These are phyloP conservation scores for Helichrysum umbraculigerum DNA, from an alignment of 129 eudicot species.

Conservation along the genomic window DNA sequence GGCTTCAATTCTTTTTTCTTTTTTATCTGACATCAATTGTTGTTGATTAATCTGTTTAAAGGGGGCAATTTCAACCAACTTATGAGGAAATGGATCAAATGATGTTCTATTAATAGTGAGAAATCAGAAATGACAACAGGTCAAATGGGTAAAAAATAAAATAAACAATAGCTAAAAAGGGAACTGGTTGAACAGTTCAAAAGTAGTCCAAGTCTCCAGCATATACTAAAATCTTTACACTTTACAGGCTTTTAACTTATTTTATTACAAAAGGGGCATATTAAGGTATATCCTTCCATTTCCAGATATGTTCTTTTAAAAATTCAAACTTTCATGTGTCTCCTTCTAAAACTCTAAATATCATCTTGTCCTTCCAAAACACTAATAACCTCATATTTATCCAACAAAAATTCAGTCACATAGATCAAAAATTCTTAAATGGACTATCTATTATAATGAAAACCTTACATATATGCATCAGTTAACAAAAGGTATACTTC, in stretches of 20 bases:
- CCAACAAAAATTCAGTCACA: too few relatives aligned
- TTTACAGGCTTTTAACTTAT: not conserved
- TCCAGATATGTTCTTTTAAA: not conserved
- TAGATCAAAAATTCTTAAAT: too few relatives aligned
- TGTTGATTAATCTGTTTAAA: not conserved
- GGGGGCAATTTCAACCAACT: not conserved
- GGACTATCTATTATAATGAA: too few relatives aligned
- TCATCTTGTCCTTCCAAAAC: too few relatives aligned
- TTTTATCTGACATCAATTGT: not conserved
- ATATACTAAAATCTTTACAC: not conserved
- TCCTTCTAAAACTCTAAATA: too few relatives aligned
- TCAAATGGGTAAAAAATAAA: not conserved
- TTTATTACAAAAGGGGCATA: slow-evolving; percentile 4
- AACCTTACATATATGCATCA: too few relatives aligned
- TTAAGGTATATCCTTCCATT: not conserved
- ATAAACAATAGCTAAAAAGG: not conserved
- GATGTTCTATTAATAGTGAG: not conserved
- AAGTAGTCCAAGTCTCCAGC: not conserved
- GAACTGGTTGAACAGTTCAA: not conserved
- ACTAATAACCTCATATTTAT: too few relatives aligned
- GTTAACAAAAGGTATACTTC: too few relatives aligned
- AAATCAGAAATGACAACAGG: not conserved
- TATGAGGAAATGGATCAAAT: not conserved
- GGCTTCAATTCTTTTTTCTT: not conserved
- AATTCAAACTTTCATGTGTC: too few relatives aligned